A percentile compares a stretch with the other conserved stretches of the same genome.
Conservation (phyloP, 176 grass and related monocot species). For the Lolium multiflorum region DNA sequence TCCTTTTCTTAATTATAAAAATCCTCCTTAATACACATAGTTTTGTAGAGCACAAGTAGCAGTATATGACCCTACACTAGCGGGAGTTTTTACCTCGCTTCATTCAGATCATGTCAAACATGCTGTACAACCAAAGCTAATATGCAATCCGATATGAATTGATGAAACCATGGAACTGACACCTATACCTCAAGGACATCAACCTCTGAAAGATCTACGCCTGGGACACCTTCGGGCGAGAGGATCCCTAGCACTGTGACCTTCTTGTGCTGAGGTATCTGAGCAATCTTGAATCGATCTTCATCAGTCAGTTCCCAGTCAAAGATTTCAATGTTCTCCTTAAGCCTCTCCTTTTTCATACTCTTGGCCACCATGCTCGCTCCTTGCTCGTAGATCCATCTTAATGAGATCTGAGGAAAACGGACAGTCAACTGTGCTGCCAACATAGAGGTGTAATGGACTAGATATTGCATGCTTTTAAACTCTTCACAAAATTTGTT, state of each 20-base stretch:
- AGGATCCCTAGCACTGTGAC: constrained; percentile 22
- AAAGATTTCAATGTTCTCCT: constrained; percentile 59
- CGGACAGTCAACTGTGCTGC: not conserved
- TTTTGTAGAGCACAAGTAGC: not conserved
- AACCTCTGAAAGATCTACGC: constrained; percentile 44
- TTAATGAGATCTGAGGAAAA: constrained; percentile 59
- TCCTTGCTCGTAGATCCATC: constrained; percentile 73
- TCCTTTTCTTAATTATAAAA: not conserved
- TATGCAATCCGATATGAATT: not conserved
- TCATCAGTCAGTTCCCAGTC: constrained; percentile 61
- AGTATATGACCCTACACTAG: not conserved
- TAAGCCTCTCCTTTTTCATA: constrained; percentile 52
- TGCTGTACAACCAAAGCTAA: not conserved
- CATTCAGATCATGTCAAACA: not conserved
- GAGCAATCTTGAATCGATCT: constrained; percentile 53
- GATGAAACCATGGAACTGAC: not conserved
- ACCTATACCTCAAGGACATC: constrained; percentile 57
- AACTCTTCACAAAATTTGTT: not conserved
- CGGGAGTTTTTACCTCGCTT: not conserved
- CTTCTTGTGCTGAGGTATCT: constrained; percentile 44
- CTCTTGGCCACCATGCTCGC: constrained; percentile 62
- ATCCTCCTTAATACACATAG: not conserved
- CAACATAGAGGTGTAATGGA: not conserved
- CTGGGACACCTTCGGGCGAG: constrained; percentile 43
- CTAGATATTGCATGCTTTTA: not conserved